A percentile compares a stretch with the other conserved stretches of the same genome.
Conservation (phyloP, 108 stramenopile species). For the Thalassiosira profunda region DNA sequence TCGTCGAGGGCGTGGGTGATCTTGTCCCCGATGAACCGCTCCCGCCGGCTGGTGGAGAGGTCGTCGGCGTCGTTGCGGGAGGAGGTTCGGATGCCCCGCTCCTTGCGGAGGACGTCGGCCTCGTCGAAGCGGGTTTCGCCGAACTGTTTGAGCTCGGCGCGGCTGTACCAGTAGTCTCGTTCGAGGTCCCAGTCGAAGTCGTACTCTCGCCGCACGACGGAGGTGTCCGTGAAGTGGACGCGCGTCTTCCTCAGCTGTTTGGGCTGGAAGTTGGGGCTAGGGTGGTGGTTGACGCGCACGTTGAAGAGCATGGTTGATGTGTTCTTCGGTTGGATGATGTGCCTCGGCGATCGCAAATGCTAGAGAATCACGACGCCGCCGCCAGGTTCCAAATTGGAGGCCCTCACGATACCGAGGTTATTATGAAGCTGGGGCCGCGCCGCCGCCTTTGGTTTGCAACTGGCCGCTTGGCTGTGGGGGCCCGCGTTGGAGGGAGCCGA, state of each 20-base stretch:
- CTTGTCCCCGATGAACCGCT: conserved; percentile 21
- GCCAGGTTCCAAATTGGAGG: no score
- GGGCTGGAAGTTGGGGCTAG: no score
- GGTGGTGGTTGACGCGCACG: neutral
- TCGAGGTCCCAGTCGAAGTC: conserved; percentile 36
- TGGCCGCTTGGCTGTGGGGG: no score
- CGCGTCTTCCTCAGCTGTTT: neutral
- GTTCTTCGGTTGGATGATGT: no score
- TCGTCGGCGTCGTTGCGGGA: conserved; percentile 25
- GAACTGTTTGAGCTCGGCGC: conserved; percentile 15
- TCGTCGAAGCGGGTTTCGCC: conserved; percentile 29
- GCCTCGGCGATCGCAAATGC: no score
- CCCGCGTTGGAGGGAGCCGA: no score
- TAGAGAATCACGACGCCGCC: no score
- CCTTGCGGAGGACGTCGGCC: conserved; percentile 31
- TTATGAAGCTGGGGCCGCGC: no score
- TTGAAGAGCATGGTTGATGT: no score
- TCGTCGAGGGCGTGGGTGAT: conserved; percentile 26
- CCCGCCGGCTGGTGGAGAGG: neutral
- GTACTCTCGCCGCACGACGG: conserved; percentile 3
- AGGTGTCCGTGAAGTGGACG: conserved; percentile 22
- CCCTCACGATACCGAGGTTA: no score
- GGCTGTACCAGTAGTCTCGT: conserved; percentile 11
- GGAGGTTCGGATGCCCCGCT: conserved; percentile 16
- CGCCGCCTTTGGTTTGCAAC: no score